Conservation (phyloP, 495 filamentous ascomycete genomes). For the Pyrenula aspistea region DNA sequence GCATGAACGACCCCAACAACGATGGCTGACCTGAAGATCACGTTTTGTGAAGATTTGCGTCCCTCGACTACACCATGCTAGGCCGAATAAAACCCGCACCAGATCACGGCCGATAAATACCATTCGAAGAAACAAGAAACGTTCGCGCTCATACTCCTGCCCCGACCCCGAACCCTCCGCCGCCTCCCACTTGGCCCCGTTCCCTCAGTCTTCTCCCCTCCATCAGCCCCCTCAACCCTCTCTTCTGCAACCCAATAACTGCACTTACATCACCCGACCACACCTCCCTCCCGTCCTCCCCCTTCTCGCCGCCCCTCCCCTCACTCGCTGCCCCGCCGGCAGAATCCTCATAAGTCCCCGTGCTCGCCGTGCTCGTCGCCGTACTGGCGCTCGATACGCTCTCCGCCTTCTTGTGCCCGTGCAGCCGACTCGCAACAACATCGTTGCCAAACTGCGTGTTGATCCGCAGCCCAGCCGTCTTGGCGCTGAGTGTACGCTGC, state of each 20-base stretch:
- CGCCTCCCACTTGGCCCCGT: constrained; percentile 21
- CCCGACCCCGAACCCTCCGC: not conserved
- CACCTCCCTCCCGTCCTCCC: constrained; percentile 35
- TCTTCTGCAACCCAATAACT: constrained; percentile 93
- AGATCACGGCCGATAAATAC: too few species aligned
- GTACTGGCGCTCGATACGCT: constrained; percentile 18
- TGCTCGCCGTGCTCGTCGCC: not conserved
- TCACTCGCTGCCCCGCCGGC: constrained; percentile 19
- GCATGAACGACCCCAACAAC: too few species aligned
- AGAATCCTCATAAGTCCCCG: constrained; percentile 2
- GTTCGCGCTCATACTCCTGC: too few species aligned
- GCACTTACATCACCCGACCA: constrained; percentile 81
- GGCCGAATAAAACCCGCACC: too few species aligned
- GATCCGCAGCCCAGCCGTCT: constrained; percentile 10
- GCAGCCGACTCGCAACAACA: constrained; percentile 28
- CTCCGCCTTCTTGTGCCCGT: constrained; percentile 19
- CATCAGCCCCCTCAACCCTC: constrained; percentile 86
- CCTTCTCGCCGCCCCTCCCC: constrained; percentile 23
- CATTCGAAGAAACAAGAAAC: too few species aligned
- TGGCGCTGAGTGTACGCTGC: not conserved
- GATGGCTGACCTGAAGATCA: too few species aligned
- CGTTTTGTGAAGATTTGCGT: too few species aligned
- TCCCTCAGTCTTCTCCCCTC: constrained; percentile 83
- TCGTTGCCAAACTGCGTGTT: constrained; percentile 12
- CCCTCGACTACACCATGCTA: too few species aligned